These are phyloP conservation scores for Coemansia sp. DNA, from an alignment of 371 early-diverging fungal genomes.

Conservation along the genomic window DNA sequence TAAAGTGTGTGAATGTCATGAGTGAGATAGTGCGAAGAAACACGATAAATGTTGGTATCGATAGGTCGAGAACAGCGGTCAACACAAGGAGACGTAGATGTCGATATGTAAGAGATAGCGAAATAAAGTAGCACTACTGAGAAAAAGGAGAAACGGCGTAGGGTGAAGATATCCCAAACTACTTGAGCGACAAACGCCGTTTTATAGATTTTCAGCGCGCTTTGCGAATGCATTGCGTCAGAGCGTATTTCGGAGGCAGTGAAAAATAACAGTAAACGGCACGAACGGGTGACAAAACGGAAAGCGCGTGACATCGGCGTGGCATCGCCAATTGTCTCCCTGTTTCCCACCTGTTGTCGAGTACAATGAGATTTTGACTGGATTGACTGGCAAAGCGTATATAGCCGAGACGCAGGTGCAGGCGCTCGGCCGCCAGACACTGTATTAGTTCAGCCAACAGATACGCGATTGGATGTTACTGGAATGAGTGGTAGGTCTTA, in stretches of 20 bases:
- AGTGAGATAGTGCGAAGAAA: not conserved
- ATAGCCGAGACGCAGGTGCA: too few species aligned
- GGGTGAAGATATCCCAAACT: not conserved
- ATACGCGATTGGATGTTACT: too few species aligned
- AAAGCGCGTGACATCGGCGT: not conserved
- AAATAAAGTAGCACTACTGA: not conserved
- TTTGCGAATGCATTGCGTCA: conserved; percentile 1
- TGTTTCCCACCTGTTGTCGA: not conserved
- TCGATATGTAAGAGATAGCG: not conserved
- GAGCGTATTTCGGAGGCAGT: not conserved
- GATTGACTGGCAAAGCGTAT: not conserved
- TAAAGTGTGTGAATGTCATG: not conserved
- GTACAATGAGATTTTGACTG: not conserved
- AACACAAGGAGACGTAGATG: not conserved
- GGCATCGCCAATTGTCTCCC: not conserved
- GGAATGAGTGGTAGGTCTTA: too few species aligned
- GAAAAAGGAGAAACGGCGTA: not conserved
- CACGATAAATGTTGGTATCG: not conserved
- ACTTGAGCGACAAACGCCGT: not conserved
- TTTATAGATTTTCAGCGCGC: not conserved
- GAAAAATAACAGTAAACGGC: not conserved
- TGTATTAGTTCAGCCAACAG: too few species aligned
- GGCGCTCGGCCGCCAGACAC: too few species aligned
- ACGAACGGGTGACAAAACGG: not conserved
- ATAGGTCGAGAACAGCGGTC: not conserved